phyloP scores from a whole-genome alignment of 2,329 filamentous ascomycete species.

The Fusarium hostae region DNA sequence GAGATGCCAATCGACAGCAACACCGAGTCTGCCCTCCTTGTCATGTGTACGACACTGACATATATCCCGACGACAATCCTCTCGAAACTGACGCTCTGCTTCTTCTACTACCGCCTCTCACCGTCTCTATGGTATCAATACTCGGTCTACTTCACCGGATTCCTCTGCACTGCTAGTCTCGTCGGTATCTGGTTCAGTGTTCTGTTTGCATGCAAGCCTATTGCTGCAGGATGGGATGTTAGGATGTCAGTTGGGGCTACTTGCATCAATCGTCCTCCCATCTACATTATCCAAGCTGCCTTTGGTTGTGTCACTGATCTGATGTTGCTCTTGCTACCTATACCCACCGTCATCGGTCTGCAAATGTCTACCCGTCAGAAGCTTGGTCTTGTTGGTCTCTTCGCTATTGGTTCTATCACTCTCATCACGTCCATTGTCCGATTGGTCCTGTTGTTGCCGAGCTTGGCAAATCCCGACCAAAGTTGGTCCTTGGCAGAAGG shows the following conservation, averaged over 20 bases:
- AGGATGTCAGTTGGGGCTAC: neutral
- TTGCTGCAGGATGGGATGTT: slow-evolving; percentile 2
- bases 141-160: slow-evolving; percentile 1
- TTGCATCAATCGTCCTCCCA: slow-evolving; percentile 12
- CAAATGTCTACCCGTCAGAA: slow-evolving; percentile 14
- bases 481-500: slow-evolving; percentile 18
- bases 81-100: slow-evolving; percentile 13
- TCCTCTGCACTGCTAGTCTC: neutral
- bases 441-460: neutral
- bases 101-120: slow-evolving; percentile 18
- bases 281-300: slow-evolving; percentile 12
- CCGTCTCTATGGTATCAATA: slow-evolving; percentile 14
- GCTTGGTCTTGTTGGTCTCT: neutral
- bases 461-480: slow-evolving; percentile 3
- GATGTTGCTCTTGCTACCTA: neutral
- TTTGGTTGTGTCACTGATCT: slow-evolving; percentile 16
- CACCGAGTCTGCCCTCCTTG: neutral
- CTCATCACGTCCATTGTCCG: slow-evolving; percentile 13
- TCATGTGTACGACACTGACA: slow-evolving; percentile 7
- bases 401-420: slow-evolving; percentile 7
- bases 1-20: slow-evolving; percentile 16
- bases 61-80: slow-evolving; percentile 18
- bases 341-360: neutral
- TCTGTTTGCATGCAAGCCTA: slow-evolving; percentile 4
- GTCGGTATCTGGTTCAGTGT: slow-evolving; percentile 13